Conservation (phyloP, 1,139 yeast species). For the Zygosaccharomyces sapae region DNA sequence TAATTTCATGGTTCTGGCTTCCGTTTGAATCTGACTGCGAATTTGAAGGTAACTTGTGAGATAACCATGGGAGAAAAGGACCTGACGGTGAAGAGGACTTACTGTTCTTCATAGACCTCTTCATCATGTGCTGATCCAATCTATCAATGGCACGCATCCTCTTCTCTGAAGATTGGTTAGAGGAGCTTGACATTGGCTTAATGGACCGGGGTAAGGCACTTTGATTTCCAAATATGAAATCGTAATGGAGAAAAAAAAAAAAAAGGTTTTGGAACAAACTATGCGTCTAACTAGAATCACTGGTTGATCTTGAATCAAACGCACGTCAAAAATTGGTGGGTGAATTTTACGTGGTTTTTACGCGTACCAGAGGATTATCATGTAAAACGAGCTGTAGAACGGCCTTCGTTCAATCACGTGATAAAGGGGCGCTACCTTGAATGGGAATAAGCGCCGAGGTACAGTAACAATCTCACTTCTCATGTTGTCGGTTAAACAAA, state of each 20-base stretch:
- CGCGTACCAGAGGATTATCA: not conserved
- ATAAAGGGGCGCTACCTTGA: not conserved
- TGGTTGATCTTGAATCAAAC: not conserved
- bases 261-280: not conserved
- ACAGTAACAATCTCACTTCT: no score
- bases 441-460: no score
- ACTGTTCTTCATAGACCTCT: constrained; percentile 12
- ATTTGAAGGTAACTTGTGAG: constrained; percentile 6
- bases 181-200: constrained; percentile 4
- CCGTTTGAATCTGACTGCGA: constrained; percentile 6
- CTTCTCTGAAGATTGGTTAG: constrained; percentile 11
- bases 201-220: constrained; percentile 4
- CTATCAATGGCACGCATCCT: constrained; percentile 25
- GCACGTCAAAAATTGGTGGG: not conserved
- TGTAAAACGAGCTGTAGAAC: not conserved
- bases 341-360: not conserved
- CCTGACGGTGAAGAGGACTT: constrained; percentile 10
- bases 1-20: not conserved
- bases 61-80: constrained; percentile 7
- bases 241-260: not conserved
- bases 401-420: not conserved
- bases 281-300: not conserved
- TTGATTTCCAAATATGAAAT: not conserved
- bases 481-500: no score
- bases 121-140: constrained; percentile 25